Evolutionary conservation across 164 flowering plant species (phyloP).

Genomic region (Stephania yunnanensis): DNA sequence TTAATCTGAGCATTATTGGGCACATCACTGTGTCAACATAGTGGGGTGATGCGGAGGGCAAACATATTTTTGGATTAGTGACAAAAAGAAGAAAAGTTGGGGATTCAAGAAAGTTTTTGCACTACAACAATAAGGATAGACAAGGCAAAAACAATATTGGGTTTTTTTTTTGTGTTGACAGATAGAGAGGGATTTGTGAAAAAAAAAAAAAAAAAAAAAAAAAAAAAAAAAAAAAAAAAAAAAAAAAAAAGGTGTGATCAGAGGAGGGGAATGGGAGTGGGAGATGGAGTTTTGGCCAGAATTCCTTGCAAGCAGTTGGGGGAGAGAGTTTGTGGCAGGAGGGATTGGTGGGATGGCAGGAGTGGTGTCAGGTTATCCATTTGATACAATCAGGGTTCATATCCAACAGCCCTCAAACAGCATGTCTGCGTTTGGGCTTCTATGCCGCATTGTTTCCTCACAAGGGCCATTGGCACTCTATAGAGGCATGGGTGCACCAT

Average conservation of each 20-base stretch:
- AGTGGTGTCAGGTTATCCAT: constrained; percentile 71
- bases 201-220: too few species aligned
- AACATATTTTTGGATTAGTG: not conserved
- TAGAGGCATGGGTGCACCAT: constrained; percentile 88
- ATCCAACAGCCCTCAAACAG: constrained; percentile 47
- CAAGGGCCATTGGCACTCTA: constrained; percentile 67
- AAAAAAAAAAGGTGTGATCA: not conserved
- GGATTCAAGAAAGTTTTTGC: not conserved
- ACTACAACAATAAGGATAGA: not conserved
- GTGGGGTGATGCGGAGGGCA: too few species aligned
- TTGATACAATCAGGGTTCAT: constrained; percentile 67
- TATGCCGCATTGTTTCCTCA: constrained; percentile 35
- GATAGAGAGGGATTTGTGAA: too few species aligned
- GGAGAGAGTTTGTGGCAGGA: constrained; percentile 49
- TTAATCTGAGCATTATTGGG: too few species aligned
- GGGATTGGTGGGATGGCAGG: constrained; percentile 26
- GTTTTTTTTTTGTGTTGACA: too few species aligned
- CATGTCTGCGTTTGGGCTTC: constrained; percentile 53
- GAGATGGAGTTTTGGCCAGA: constrained; percentile 92
- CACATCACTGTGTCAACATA: too few species aligned
- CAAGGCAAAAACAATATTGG: too few species aligned
- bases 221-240: too few species aligned
- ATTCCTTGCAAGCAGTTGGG: constrained; percentile 79
- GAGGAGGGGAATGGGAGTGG: constrained; percentile 6
- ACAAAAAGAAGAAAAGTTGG: not conserved